Evolutionary conservation across 306 rosid genomes (phyloP).

Genomic region (Mimosa pudica): DNA sequence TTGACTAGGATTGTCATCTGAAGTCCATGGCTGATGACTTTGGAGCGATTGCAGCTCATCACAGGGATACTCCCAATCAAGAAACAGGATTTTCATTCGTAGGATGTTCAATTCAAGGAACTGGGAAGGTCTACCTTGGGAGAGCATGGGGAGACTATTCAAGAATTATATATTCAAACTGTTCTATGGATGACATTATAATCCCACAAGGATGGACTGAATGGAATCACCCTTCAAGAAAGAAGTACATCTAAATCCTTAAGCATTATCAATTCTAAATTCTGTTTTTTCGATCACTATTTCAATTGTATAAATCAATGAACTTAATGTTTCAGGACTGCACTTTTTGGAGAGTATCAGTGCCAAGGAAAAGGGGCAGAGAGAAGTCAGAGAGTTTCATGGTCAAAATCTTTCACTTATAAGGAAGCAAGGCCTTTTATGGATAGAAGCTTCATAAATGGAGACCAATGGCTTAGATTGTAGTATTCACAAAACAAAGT

Average conservation of each 20-base stretch:
- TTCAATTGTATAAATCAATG: background rate
- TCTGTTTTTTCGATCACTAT: background rate
- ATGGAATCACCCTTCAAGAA: constrained; percentile 74
- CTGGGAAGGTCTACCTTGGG: constrained; percentile 65
- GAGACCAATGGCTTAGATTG: constrained; percentile 78
- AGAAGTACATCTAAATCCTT: constrained; percentile 42
- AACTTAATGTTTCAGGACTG: constrained; percentile 63
- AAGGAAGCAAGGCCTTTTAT: constrained; percentile 63
- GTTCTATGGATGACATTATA: constrained; percentile 59
- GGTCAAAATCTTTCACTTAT: constrained; percentile 66
- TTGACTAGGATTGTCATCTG: constrained; percentile 63
- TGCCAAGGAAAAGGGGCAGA: constrained; percentile 77
- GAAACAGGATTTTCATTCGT: constrained; percentile 81
- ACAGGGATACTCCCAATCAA: constrained; percentile 52
- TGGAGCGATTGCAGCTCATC: constrained; percentile 96
- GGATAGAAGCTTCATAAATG: constrained; percentile 59
- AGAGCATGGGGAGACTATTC: constrained; percentile 93
- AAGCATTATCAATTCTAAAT: background rate
- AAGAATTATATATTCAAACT: constrained; percentile 67
- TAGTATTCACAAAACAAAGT: background rate
- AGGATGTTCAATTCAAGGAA: constrained; percentile 63
- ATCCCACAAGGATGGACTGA: constrained; percentile 75
- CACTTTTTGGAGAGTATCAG: constrained; percentile 67
- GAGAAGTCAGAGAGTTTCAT: constrained; percentile 55
- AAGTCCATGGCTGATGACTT: constrained; percentile 52